phyloP scores from a whole-genome alignment of 306 rosid genomes.

The Luffa acutangula region DNA sequence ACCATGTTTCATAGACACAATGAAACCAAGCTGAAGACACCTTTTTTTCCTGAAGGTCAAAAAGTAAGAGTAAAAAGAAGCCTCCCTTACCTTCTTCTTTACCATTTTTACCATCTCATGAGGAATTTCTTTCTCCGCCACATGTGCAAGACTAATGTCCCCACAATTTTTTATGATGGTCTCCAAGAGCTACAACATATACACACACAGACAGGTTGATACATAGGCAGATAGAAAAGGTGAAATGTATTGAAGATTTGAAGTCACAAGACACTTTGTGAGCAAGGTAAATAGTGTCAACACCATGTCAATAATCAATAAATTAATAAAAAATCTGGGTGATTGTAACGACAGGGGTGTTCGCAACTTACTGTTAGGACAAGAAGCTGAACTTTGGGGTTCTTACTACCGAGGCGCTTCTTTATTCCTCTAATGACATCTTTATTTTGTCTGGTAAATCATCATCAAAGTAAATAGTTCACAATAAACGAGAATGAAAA shows the following conservation, averaged over 20 bases:
- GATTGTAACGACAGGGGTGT: neutral
- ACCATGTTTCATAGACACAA: conserved; percentile 18
- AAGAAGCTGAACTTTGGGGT: conserved; percentile 79
- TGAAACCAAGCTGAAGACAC: neutral
- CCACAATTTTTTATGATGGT: conserved; percentile 85
- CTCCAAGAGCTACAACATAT: conserved; percentile 66
- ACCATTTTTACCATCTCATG: conserved; percentile 88
- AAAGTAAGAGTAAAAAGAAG: neutral
- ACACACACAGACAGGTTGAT: neutral
- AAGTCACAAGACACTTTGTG: neutral
- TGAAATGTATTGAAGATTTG: neutral
- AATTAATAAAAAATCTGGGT: neutral
- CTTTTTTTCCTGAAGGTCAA: neutral
- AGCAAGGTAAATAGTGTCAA: neutral
- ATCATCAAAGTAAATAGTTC: conserved; percentile 22
- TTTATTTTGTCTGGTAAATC: conserved; percentile 58
- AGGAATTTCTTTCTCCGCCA: conserved; percentile 83
- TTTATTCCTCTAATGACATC: conserved; percentile 76
- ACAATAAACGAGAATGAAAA: neutral
- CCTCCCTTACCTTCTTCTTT: conserved; percentile 56
- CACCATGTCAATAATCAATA: neutral
- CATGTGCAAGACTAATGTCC: conserved; percentile 83
- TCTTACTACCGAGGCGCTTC: conserved; percentile 79
- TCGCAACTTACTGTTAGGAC: conserved; percentile 50
- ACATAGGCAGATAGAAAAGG: neutral